Conservation (phyloP, 257 asterid genomes). For the Capsicum baccatum region DNA sequence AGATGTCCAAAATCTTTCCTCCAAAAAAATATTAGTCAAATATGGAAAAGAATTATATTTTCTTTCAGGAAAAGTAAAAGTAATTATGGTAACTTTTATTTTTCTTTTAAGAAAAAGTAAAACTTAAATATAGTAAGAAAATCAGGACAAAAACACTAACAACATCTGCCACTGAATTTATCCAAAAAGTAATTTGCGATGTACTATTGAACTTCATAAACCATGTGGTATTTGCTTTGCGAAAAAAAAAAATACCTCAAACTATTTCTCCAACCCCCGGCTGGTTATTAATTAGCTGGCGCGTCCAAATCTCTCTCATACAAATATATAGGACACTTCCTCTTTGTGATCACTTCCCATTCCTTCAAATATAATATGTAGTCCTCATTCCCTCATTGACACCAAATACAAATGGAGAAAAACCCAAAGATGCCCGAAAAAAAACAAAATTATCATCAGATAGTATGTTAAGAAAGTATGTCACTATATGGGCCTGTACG, state of each 20-base stretch:
- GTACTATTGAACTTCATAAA: neutral
- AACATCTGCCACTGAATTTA: no score
- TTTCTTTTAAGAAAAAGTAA: no score
- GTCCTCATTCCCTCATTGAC: neutral
- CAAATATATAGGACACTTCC: neutral
- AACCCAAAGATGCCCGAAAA: neutral
- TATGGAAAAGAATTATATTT: no score
- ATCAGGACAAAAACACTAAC: no score
- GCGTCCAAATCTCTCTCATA: neutral
- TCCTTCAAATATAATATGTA: neutral
- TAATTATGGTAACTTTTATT: no score
- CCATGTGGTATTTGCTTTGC: neutral
- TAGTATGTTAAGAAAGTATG: no score
- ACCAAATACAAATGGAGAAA: neutral
- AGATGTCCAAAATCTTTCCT: no score
- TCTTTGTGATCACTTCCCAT: neutral
- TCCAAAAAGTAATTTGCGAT: neutral
- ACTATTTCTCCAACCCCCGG: neutral
- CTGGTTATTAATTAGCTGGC: neutral
- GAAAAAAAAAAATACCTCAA: neutral
- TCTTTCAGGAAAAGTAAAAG: no score
- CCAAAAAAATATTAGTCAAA: no score
- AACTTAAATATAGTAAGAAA: no score
- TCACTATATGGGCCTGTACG: conserved; percentile 70
- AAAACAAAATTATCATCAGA: no score